These are phyloP conservation scores for Zasmidium cellare DNA, from an alignment of 2,329 filamentous ascomycete genomes.

Conservation along the genomic window DNA sequence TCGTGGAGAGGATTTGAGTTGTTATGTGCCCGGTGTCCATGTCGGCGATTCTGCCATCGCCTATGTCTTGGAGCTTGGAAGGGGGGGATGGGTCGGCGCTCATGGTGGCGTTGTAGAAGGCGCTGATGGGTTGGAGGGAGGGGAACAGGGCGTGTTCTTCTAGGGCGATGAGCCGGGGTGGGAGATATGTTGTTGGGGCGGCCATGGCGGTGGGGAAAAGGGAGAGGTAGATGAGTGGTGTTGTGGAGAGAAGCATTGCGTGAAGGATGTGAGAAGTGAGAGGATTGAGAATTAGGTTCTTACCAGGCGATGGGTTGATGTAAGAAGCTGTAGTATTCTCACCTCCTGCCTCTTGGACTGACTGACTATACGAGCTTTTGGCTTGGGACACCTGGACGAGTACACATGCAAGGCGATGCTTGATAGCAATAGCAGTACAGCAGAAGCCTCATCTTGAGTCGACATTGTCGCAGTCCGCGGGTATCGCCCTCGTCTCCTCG, in stretches of 20 bases:
- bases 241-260: background rate
- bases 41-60: constrained; percentile 18
- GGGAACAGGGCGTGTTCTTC: constrained; percentile 29
- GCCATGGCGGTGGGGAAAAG: background rate
- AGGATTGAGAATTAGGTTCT: too few species aligned
- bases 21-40: constrained; percentile 27
- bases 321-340: too few species aligned
- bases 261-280: too few species aligned
- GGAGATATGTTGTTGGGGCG: background rate
- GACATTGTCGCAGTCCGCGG: too few species aligned
- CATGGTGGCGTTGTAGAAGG: constrained; percentile 15
- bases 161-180: constrained; percentile 19
- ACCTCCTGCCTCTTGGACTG: too few species aligned
- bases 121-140: constrained; percentile 20
- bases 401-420: too few species aligned
- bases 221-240: background rate
- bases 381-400: too few species aligned
- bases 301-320: too few species aligned
- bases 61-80: constrained; percentile 16
- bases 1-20: constrained; percentile 29
- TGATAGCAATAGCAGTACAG: too few species aligned
- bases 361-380: too few species aligned
- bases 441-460: too few species aligned
- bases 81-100: constrained; percentile 3
- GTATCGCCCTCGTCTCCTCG: too few species aligned